Evolutionary conservation across 257 asterid species (phyloP).

Genomic region (Handroanthus guayacan): DNA sequence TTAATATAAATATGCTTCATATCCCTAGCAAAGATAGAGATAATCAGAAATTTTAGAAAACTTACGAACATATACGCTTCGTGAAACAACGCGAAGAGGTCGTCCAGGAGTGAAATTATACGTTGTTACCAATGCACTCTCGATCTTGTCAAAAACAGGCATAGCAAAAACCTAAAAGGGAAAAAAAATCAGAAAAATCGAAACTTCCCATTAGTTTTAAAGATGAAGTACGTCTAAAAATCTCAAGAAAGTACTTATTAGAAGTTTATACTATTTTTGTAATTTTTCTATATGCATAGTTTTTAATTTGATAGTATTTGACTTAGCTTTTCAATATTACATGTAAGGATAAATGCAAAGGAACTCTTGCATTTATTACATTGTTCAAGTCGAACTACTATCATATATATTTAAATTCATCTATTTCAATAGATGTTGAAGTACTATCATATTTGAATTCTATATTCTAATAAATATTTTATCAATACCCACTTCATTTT

Average conservation of each 20-base stretch:
- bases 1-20: too few relatives aligned
- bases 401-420: too few relatives aligned
- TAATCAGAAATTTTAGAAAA: not conserved
- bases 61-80: conserved; percentile 52
- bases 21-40: too few relatives aligned
- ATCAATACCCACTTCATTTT: too few relatives aligned
- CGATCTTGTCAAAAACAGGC: conserved; percentile 62
- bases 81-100: conserved; percentile 45
- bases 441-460: too few relatives aligned
- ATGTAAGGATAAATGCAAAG: too few relatives aligned
- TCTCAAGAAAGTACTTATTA: not conserved
- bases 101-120: conserved; percentile 42
- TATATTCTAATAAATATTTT: too few relatives aligned
- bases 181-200: not conserved
- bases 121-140: conserved; percentile 36
- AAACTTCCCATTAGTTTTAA: not conserved
- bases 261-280: not conserved
- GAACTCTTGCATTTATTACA: too few relatives aligned
- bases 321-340: too few relatives aligned
- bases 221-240: not conserved
- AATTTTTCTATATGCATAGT: not conserved
- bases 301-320: too few relatives aligned
- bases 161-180: conserved; percentile 52
- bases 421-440: too few relatives aligned
- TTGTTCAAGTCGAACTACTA: too few relatives aligned